Conservation (phyloP, 352 stramenopile genomes). For the Pythium diclinum region DNA sequence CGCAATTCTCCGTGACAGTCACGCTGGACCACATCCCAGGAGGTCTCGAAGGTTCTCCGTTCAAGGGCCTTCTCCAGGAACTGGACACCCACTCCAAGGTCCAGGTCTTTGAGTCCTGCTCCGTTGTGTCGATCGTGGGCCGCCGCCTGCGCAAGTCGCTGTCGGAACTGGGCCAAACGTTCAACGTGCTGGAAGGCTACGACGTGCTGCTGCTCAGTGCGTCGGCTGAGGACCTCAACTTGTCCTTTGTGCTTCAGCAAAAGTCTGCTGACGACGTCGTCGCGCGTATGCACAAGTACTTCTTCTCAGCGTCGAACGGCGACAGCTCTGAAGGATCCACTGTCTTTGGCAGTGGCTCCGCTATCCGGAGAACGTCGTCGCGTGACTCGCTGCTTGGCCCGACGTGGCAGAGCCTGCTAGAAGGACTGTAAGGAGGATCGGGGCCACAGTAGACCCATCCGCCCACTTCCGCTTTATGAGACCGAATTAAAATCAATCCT, state of each 20-base stretch:
- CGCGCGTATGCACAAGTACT: slow-evolving; percentile 73
- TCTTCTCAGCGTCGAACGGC: slow-evolving; percentile 39
- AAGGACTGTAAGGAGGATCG: not conserved
- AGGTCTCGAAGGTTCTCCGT: slow-evolving; percentile 62
- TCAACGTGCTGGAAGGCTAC: slow-evolving; percentile 80
- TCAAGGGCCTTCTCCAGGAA: slow-evolving; percentile 59
- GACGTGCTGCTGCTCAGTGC: slow-evolving; percentile 84
- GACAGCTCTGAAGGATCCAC: not conserved
- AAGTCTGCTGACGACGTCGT: slow-evolving; percentile 76
- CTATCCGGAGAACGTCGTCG: slow-evolving; percentile 64
- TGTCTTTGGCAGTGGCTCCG: not conserved
- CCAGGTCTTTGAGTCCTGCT: slow-evolving; percentile 74
- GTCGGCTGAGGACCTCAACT: slow-evolving; percentile 87
- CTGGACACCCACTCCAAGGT: slow-evolving; percentile 75
- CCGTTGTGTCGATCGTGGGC: slow-evolving; percentile 86
- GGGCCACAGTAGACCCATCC: not conserved
- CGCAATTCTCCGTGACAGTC: slow-evolving; percentile 86
- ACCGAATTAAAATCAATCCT: slow-evolving; percentile 1
- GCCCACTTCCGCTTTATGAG: not conserved
- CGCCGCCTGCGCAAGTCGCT: slow-evolving; percentile 77
- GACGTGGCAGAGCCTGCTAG: slow-evolving; percentile 62
- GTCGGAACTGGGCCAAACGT: slow-evolving; percentile 78
- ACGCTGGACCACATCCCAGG: slow-evolving; percentile 87
- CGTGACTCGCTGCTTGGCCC: slow-evolving; percentile 65
- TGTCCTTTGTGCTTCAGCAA: slow-evolving; percentile 87